These are phyloP conservation scores for Arachis stenosperma DNA, from an alignment of 306 rosid species.

Conservation along the genomic window DNA sequence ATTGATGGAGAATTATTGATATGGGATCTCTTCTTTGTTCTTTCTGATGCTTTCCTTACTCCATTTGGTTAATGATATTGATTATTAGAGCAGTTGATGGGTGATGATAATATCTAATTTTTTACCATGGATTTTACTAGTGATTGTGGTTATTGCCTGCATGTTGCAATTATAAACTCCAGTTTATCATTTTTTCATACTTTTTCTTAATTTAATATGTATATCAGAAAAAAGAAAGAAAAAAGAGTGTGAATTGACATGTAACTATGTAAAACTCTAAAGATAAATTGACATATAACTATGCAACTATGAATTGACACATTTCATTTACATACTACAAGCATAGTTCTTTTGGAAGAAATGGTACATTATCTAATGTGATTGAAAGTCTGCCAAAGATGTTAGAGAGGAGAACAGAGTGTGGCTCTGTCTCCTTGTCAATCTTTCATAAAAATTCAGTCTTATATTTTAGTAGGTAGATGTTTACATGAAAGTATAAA, in stretches of 20 bases:
- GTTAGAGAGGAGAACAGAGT: slow-evolving; percentile 28
- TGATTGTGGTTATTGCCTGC: neutral
- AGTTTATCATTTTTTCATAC: neutral
- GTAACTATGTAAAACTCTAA: neutral
- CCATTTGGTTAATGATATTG: neutral
- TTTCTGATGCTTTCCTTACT: neutral
- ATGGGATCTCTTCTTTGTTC: slow-evolving; percentile 23
- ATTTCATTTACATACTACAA: slow-evolving; percentile 14
- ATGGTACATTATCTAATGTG: slow-evolving; percentile 17
- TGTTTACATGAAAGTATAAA: slow-evolving; percentile 15
- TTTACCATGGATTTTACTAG: neutral
- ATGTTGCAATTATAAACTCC: slow-evolving; percentile 12
- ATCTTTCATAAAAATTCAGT: slow-evolving; percentile 19
- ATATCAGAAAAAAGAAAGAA: neutral
- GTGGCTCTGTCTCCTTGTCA: slow-evolving; percentile 36
- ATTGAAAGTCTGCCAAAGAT: slow-evolving; percentile 19
- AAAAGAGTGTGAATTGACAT: slow-evolving; percentile 18
- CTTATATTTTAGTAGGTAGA: slow-evolving; percentile 9
- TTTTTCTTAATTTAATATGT: slow-evolving; percentile 1
- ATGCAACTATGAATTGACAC: too few species aligned
- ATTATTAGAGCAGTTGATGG: slow-evolving; percentile 10
- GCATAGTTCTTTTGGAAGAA: slow-evolving; percentile 25
- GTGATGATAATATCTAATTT: slow-evolving; percentile 7
- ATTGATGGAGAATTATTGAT: slow-evolving; percentile 6
- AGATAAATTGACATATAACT: too few species aligned